Conservation (phyloP, 371 early-diverging fungal genomes). For the Mucor plumbeus region DNA sequence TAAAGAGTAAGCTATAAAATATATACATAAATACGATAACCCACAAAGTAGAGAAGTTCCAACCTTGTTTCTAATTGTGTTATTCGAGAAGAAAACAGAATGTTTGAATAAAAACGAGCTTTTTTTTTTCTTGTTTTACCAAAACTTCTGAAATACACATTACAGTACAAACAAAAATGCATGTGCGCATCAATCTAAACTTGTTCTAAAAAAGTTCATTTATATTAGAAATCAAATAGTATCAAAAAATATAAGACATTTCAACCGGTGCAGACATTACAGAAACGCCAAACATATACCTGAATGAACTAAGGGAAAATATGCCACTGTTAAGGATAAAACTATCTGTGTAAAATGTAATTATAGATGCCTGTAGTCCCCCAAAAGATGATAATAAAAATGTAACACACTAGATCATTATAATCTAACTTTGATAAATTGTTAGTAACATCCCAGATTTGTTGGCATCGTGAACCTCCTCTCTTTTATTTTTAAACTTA, state of each 20-base stretch:
- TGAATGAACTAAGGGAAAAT: no score
- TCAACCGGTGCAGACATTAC: no score
- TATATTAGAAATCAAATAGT: no score
- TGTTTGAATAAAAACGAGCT: not conserved
- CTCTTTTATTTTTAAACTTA: no score
- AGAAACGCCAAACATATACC: no score
- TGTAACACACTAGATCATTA: conserved; percentile 1
- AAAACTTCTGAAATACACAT: not conserved
- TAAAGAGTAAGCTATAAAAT: no score
- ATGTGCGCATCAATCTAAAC: not conserved
- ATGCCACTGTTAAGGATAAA: no score
- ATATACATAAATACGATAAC: not conserved
- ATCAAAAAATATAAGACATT: no score
- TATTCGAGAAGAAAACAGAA: not conserved
- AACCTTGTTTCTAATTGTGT: not conserved
- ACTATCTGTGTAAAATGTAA: not conserved
- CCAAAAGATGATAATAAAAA: not conserved
- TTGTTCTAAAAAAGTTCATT: no score
- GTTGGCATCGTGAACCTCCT: not conserved
- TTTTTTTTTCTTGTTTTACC: not conserved
- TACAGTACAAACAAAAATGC: not conserved
- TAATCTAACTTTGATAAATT: not conserved
- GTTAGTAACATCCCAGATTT: not conserved
- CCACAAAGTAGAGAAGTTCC: not conserved
- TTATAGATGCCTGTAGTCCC: not conserved